Evolutionary conservation across 768 basidiomycete species (phyloP).

Genomic region (Boletales sp.): DNA sequence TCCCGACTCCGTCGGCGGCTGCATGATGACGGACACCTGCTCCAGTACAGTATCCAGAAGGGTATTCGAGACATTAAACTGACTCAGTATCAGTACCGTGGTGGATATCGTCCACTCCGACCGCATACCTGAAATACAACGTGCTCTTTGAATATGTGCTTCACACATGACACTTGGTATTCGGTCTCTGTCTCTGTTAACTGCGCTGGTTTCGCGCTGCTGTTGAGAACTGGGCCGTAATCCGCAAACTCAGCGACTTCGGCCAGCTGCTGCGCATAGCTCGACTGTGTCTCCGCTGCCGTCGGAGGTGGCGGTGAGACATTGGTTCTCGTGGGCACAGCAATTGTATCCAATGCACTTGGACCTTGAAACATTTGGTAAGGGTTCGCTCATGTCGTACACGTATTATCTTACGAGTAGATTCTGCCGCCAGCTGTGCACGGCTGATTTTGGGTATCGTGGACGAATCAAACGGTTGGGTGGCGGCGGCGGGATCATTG

Average conservation of each 20-base stretch:
- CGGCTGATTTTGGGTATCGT: conserved; percentile 93
- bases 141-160: conserved; percentile 94
- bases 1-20: conserved; percentile 66
- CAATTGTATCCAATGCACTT: conserved; percentile 82
- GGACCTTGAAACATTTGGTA: conserved; percentile 51
- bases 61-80: conserved; percentile 99
- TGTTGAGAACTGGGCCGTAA: conserved; percentile 87
- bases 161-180: conserved; percentile 95
- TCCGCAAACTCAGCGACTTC: conserved; percentile 81
- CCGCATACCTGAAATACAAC: conserved; percentile 88
- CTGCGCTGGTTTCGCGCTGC: conserved; percentile 71
- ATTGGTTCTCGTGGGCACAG: conserved; percentile 59
- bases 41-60: conserved; percentile 94
- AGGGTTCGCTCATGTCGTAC: conserved; percentile 8
- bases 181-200: conserved; percentile 98
- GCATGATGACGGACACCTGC: conserved; percentile 92
- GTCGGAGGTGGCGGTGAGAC: conserved; percentile 72
- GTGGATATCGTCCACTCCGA: not conserved
- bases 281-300: conserved; percentile 83
- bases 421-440: conserved; percentile 84
- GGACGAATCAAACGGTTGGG: conserved; percentile 78
- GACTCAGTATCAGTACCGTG: conserved; percentile 6
- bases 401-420: conserved; percentile 54
- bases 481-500: conserved; percentile 68
- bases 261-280: conserved; percentile 80